Evolutionary conservation across 345 rosid genomes (phyloP), one percentile per base, ranked within the genome.

Genomic region (Salix viminalis): DNA sequence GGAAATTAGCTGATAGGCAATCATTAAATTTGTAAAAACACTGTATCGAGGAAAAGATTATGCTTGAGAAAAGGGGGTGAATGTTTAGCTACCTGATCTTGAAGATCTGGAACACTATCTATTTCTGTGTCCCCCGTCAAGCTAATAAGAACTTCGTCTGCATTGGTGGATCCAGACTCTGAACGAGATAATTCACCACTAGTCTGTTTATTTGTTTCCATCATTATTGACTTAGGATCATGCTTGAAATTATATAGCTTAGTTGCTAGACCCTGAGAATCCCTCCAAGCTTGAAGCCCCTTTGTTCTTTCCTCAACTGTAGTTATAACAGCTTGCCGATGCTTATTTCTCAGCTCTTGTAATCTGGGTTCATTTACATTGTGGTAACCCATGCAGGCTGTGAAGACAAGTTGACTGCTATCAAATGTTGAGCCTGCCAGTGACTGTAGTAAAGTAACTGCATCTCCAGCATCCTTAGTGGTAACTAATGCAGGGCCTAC

Each of bases 351-450:
- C 86, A 94, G 82, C 69, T 91, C 95, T 39, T 82, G 88, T 74
- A 96, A 85, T 87, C 97, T 89, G 65, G 68, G 79, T 84, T 92
- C 98, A 82, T 86, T 85, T 67, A 96, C 97, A 85, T 88, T 96
- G 84, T 89, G 98, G 89, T 85, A 96, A 81, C 98, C 99, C 99
- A 96, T 96, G 86, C 97, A 90, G 82, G 98, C 99, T 74, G 98
- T 94, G 78, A 96, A 83, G 69, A 94, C 99, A 73, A 96, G 99
- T 86, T 94, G 99, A 83, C 99, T 96, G 84, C 98, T 96, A 85
- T 96, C 99, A 89, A 96, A 96, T 74, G 99, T 96, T 61, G 99
- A 96, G 76, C 99, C 98, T 77, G 93, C 86, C 75, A 96, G 84
- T 67, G 99, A 92, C 83, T 96, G 99, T 81, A 96, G 88, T 88